These are phyloP conservation scores for Orychophragmus violaceus DNA, from an alignment of 345 rosid genomes.

Conservation along the genomic window DNA sequence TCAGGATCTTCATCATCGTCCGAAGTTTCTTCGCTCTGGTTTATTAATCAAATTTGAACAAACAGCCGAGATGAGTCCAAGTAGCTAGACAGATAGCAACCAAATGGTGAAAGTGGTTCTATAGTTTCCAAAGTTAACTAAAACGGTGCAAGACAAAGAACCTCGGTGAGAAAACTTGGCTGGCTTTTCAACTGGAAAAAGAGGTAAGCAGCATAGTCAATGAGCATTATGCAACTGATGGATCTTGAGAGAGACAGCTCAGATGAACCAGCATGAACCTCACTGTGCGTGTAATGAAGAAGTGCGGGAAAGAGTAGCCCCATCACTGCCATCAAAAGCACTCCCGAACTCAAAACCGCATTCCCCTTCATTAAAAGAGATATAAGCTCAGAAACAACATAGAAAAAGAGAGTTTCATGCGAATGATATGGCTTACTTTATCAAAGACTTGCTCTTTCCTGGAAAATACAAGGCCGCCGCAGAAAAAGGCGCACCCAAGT, in stretches of 20 bases:
- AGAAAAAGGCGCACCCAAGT: slow-evolving; percentile 91
- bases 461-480: slow-evolving; percentile 63
- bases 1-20: slow-evolving; percentile 64
- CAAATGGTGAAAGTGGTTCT: background rate
- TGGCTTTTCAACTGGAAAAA: slow-evolving; percentile 73
- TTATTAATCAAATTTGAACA: slow-evolving; percentile 29
- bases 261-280: slow-evolving; percentile 77
- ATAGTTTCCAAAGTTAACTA: no score
- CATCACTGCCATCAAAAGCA: slow-evolving; percentile 97
- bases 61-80: slow-evolving; percentile 16
- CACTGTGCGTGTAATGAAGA: slow-evolving; percentile 81
- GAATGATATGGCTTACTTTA: slow-evolving; percentile 43
- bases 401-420: background rate
- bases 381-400: background rate
- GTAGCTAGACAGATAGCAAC: background rate
- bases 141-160: slow-evolving; percentile 24
- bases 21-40: slow-evolving; percentile 34
- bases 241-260: slow-evolving; percentile 91
- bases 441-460: slow-evolving; percentile 69
- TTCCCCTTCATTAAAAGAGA: slow-evolving; percentile 46
- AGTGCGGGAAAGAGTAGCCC: slow-evolving; percentile 91
- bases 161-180: slow-evolving; percentile 49
- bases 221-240: slow-evolving; percentile 88
- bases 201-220: slow-evolving; percentile 80
- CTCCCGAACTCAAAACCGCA: slow-evolving; percentile 76